Percentiles rank a stretch among this genome's conserved stretches.
Evolutionary conservation across 495 filamentous ascomycete genomes (phyloP).

Genomic region (Opeltia flavorubescens): DNA sequence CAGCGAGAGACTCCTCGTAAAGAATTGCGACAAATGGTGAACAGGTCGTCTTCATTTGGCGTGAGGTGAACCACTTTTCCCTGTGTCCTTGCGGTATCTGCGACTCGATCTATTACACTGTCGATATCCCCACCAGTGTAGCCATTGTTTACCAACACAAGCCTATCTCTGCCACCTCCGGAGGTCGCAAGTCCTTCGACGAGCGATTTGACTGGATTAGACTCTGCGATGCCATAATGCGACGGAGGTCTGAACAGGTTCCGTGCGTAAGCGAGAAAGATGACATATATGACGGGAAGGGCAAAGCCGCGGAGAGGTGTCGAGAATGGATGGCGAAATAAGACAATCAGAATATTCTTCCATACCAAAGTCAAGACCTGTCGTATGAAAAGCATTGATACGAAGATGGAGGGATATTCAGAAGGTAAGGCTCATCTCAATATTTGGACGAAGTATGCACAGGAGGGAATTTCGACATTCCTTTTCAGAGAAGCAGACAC

Average conservation of each 20-base stretch:
- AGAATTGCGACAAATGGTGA: slow-evolving; percentile 46
- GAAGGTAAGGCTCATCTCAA: too few species aligned
- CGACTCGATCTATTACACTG: slow-evolving; percentile 48
- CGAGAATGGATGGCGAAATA: slow-evolving; percentile 46
- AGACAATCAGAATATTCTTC: slow-evolving; percentile 61
- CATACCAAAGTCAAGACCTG: slow-evolving; percentile 59
- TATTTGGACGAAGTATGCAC: too few species aligned
- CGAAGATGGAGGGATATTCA: neutral
- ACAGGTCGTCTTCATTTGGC: slow-evolving; percentile 36
- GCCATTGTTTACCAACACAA: slow-evolving; percentile 75
- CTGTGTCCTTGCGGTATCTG: slow-evolving; percentile 30
- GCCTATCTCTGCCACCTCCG: slow-evolving; percentile 36
- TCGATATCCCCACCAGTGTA: slow-evolving; percentile 56
- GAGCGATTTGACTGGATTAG: slow-evolving; percentile 44
- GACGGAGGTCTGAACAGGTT: slow-evolving; percentile 56
- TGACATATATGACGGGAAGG: slow-evolving; percentile 54
- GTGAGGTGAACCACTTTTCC: slow-evolving; percentile 44
- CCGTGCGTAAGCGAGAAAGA: slow-evolving; percentile 51
- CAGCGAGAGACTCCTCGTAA: slow-evolving; percentile 59
- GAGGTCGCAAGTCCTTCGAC: slow-evolving; percentile 40
- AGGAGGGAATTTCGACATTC: too few species aligned
- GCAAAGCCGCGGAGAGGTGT: slow-evolving; percentile 57
- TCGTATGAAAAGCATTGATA: slow-evolving; percentile 37
- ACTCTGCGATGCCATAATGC: slow-evolving; percentile 48
- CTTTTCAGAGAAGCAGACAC: too few species aligned